A percentile compares a stretch with the other conserved stretches of the same genome.
phyloP scores from a whole-genome alignment of 1,284 basidiomycete species.

The Meripilus lineatus region DNA sequence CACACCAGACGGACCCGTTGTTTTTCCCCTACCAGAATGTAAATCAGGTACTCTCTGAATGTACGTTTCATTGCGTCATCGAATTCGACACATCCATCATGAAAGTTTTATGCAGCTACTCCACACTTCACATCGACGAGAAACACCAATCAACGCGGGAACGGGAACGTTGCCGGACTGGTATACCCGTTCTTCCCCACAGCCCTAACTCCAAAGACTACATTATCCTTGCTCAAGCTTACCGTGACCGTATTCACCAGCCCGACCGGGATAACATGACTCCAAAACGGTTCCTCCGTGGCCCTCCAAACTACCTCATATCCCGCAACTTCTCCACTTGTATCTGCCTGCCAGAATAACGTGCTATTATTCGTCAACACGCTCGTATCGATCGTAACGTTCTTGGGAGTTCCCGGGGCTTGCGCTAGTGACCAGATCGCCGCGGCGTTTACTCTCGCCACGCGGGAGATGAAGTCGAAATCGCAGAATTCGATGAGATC shows the following conservation, averaged over 20 bases:
- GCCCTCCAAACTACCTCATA: slow-evolving; percentile 51
- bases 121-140: not conserved
- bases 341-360: slow-evolving; percentile 38
- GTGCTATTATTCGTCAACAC: slow-evolving; percentile 51
- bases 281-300: slow-evolving; percentile 43
- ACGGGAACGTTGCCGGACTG: slow-evolving; percentile 45
- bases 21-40: too few species aligned
- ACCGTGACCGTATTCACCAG: slow-evolving; percentile 37
- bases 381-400: slow-evolving; percentile 39
- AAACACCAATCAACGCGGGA: slow-evolving; percentile 16
- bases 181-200: slow-evolving; percentile 48
- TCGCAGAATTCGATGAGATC: slow-evolving; percentile 49
- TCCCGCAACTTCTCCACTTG: slow-evolving; percentile 31
- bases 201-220: slow-evolving; percentile 44
- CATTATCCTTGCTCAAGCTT: slow-evolving; percentile 46
- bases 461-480: slow-evolving; percentile 43
- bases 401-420: slow-evolving; percentile 46
- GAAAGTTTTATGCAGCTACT: not conserved
- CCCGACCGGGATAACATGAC: slow-evolving; percentile 44
- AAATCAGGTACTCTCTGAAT: too few species aligned
- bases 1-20: not conserved
- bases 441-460: slow-evolving; percentile 48
- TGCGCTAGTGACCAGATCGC: slow-evolving; percentile 49
- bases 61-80: too few species aligned
- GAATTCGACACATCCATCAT: too few species aligned